phyloP scores from a whole-genome alignment of 2,329 filamentous ascomycete genomes.

The Chalaropsis thielavioides region DNA sequence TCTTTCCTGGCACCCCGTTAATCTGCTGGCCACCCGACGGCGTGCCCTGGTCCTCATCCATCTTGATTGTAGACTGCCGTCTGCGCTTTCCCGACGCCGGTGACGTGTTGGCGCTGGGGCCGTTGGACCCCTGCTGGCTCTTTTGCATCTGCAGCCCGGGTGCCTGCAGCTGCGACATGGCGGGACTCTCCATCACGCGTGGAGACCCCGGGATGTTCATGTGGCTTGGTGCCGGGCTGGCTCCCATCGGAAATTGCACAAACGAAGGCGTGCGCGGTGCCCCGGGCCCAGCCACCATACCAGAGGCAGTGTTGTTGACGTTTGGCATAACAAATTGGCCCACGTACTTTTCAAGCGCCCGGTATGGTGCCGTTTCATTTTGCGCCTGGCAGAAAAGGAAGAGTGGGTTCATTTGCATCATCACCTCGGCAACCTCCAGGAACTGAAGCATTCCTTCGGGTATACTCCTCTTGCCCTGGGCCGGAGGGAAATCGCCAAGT shows the following conservation, averaged over 20 bases:
- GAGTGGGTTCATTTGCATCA: constrained; percentile 51
- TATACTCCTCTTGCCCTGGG: constrained; percentile 40
- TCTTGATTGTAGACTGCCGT: constrained; percentile 42
- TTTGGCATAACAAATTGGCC: constrained; percentile 31
- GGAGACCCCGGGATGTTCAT: constrained; percentile 47
- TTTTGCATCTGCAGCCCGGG: constrained; percentile 53
- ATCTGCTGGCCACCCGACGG: constrained; percentile 33
- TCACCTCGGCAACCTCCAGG: constrained; percentile 52
- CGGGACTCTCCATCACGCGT: constrained; percentile 44
- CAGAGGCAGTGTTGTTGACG: constrained; percentile 32
- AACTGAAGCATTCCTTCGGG: constrained; percentile 49
- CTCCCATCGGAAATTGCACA: constrained; percentile 42
- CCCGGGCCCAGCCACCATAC: constrained; percentile 18
- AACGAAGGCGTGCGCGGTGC: constrained; percentile 40
- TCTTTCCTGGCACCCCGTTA: constrained; percentile 41
- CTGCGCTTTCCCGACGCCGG: constrained; percentile 46
- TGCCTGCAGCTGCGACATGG: constrained; percentile 47
- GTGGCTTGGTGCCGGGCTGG: constrained; percentile 45
- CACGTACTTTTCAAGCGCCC: constrained; percentile 47
- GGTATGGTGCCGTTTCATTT: constrained; percentile 39
- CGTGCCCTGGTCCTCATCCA: constrained; percentile 39
- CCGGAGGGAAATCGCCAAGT: constrained; percentile 42
- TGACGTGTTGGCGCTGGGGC: constrained; percentile 52
- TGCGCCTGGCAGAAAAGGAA: constrained; percentile 45
- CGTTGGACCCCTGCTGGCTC: constrained; percentile 54